Conservation (phyloP, 805 yeast genomes). For the Kodamaea sagamina region DNA sequence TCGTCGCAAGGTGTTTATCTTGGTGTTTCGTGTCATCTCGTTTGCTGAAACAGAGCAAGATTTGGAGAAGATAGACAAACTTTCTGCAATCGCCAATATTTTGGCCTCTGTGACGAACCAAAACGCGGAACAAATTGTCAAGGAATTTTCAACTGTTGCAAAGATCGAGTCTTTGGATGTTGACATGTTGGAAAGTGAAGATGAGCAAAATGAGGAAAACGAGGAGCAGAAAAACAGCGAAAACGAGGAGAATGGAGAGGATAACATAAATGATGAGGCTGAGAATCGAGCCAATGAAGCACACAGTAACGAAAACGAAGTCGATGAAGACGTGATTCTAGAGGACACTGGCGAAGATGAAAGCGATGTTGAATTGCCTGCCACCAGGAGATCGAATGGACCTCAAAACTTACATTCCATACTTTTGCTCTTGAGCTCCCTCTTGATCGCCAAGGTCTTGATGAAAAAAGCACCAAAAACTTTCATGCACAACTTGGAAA, state of each 20-base stretch:
- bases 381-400: not conserved
- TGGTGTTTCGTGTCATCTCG: slow-evolving; percentile 53
- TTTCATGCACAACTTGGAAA: slow-evolving; percentile 53
- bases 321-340: slow-evolving; percentile 3
- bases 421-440: slow-evolving; percentile 51
- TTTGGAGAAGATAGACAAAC: slow-evolving; percentile 29
- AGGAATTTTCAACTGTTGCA: slow-evolving; percentile 9
- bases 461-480: slow-evolving; percentile 44
- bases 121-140: slow-evolving; percentile 34
- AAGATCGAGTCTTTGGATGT: slow-evolving; percentile 13
- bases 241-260: slow-evolving; percentile 2
- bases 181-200: slow-evolving; percentile 13
- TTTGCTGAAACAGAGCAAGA: slow-evolving; percentile 31
- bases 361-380: not conserved
- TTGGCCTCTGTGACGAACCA: slow-evolving; percentile 66
- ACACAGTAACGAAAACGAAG: too few species aligned
- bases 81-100: slow-evolving; percentile 45
- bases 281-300: too few species aligned
- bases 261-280: too few species aligned
- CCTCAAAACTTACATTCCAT: slow-evolving; percentile 30
- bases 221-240: slow-evolving; percentile 7
- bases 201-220: slow-evolving; percentile 8
- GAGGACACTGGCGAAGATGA: slow-evolving; percentile 6
- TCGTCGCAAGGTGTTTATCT: slow-evolving; percentile 56
- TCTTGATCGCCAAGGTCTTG: slow-evolving; percentile 49